Conservation (phyloP, 176 grass and related monocot genomes). For the Avena atlantica region DNA sequence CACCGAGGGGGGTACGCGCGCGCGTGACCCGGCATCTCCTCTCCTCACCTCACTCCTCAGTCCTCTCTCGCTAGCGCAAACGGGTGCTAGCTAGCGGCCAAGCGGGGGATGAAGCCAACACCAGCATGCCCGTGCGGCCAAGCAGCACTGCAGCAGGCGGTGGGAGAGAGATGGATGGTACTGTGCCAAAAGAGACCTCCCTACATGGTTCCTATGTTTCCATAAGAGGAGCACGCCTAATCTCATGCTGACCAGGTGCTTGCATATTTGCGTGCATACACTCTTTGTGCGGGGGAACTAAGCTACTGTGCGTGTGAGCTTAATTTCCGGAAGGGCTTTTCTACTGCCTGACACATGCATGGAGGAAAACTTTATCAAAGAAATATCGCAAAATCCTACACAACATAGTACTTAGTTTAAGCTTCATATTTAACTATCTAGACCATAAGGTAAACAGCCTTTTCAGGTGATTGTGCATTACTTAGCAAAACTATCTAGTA, state of each 20-base stretch:
- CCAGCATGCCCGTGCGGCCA: background rate
- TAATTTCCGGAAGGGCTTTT: no score
- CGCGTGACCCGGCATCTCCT: background rate
- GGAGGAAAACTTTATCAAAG: no score
- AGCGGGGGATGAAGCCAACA: background rate
- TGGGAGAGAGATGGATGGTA: background rate
- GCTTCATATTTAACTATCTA: no score
- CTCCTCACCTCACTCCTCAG: no score
- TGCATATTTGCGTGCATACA: no score
- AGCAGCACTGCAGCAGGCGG: background rate
- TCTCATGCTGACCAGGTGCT: background rate
- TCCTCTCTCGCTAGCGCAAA: background rate
- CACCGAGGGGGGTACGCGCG: background rate
- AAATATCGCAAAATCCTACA: no score
- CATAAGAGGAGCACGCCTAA: constrained; percentile 23
- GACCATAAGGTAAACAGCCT: background rate
- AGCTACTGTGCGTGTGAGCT: no score
- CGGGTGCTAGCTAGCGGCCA: background rate
- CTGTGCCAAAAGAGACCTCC: constrained; percentile 9
- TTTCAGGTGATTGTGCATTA: background rate
- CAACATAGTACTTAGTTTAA: no score
- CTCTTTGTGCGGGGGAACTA: no score
- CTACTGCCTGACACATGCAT: no score
- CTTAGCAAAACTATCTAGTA: background rate
- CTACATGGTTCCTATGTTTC: constrained; percentile 22